Evolutionary conservation across 2,329 filamentous ascomycete species (phyloP).

Genomic region (Sporothrix protearum): DNA sequence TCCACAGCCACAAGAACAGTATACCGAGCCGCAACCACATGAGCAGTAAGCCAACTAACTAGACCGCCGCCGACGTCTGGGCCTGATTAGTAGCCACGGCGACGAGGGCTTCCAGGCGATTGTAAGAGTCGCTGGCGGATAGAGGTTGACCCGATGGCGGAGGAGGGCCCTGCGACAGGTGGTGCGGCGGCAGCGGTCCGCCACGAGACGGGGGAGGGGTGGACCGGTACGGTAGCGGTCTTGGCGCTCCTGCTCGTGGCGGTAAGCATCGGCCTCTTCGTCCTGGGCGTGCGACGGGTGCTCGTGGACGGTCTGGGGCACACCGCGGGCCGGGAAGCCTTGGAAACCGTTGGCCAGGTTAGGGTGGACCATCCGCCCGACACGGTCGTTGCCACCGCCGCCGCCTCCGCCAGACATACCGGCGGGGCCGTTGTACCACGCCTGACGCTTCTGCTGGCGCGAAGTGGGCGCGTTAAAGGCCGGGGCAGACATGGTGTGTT

Average conservation of each 20-base stretch:
- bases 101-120: constrained; percentile 28
- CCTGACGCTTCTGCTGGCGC: constrained; percentile 62
- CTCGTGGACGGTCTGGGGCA: constrained; percentile 27
- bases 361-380: constrained; percentile 57
- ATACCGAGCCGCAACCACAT: background rate
- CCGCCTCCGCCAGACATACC: background rate
- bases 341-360: constrained; percentile 38
- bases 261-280: constrained; percentile 9
- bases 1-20: no score
- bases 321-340: constrained; percentile 27
- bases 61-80: constrained; percentile 27
- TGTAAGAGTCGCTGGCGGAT: background rate
- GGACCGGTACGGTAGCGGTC: background rate
- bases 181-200: background rate
- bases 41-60: background rate
- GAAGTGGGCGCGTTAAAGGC: constrained; percentile 47
- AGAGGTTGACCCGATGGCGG: background rate
- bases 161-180: background rate
- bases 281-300: constrained; percentile 14
- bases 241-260: background rate
- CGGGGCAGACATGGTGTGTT: constrained; percentile 60
- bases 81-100: constrained; percentile 28
- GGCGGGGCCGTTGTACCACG: constrained; percentile 63
- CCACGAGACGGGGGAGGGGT: background rate
- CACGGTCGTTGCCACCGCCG: constrained; percentile 36